Conservation (phyloP, 2,329 filamentous ascomycete genomes). For the Fusarium incarnatum region DNA sequence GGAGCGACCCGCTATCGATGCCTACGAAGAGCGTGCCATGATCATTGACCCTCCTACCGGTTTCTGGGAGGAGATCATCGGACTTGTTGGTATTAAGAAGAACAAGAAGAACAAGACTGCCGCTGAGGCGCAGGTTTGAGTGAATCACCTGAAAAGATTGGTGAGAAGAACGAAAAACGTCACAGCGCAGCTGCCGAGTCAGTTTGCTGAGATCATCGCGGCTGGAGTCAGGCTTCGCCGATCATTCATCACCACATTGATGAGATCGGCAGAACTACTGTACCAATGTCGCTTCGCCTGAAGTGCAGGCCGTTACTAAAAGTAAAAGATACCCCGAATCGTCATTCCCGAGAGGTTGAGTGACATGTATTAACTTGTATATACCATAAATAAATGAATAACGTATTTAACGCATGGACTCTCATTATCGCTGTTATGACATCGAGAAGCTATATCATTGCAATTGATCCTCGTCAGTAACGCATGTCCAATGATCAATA, state of each 20-base stretch:
- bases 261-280: background rate
- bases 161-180: background rate
- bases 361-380: slow-evolving; percentile 18
- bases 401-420: background rate
- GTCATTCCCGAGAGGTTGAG: slow-evolving; percentile 6
- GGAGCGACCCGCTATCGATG: slow-evolving; percentile 65
- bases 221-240: background rate
- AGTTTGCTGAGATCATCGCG: background rate
- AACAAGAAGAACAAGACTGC: slow-evolving; percentile 25
- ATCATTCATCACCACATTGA: background rate
- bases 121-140: slow-evolving; percentile 27
- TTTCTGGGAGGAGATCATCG: slow-evolving; percentile 49
- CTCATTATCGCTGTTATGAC: background rate
- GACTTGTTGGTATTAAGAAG: slow-evolving; percentile 28
- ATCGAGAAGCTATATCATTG: background rate
- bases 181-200: background rate
- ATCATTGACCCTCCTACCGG: slow-evolving; percentile 53
- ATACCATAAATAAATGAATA: slow-evolving; percentile 19
- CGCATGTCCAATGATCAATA: no score
- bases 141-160: background rate
- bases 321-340: slow-evolving; percentile 19
- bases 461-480: background rate
- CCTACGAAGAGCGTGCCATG: slow-evolving; percentile 58
- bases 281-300: background rate
- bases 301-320: background rate